Evolutionary conservation across 208 protist genomes (phyloP).

Genomic region (Trypanosoma mega): DNA sequence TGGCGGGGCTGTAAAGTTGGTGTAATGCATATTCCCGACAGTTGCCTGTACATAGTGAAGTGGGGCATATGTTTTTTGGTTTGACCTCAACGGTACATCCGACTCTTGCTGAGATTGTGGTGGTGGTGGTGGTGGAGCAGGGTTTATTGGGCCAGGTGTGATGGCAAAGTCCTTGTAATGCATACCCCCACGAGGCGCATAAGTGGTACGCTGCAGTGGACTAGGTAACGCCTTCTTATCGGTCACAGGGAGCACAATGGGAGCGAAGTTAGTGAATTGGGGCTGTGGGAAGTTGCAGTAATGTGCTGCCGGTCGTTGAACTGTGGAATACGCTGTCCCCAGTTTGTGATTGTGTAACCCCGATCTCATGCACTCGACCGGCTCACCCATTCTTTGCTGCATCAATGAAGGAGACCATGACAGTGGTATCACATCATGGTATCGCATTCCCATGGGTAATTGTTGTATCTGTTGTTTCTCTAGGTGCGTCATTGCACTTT

Average conservation of each 20-base stretch:
- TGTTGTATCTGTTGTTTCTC: no score
- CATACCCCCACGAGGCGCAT: conserved; percentile 11
- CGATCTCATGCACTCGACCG: no score
- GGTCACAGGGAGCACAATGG: no score
- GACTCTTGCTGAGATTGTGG: neutral
- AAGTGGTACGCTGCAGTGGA: conserved; percentile 1
- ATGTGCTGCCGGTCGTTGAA: neutral
- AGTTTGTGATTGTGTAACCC: no score
- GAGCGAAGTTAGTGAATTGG: no score
- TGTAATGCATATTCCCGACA: conserved; percentile 29
- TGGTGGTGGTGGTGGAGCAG: neutral
- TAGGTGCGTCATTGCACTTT: no score
- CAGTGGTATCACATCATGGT: no score
- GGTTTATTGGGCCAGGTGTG: neutral
- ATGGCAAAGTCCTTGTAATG: conserved; percentile 24
- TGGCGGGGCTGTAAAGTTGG: conserved; percentile 22
- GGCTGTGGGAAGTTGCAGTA: neutral
- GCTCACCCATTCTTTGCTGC: no score
- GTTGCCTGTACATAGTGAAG: neutral
- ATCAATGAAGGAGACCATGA: no score
- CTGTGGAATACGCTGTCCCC: no score
- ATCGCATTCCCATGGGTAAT: no score
- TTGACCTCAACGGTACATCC: neutral
- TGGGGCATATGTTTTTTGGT: neutral
- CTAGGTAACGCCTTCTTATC: no score